Percentiles rank a stretch among this genome's conserved stretches.
These are phyloP conservation scores for Aureobasidium sp. DNA, from an alignment of 2,329 filamentous ascomycete genomes.

Conservation along the genomic window DNA sequence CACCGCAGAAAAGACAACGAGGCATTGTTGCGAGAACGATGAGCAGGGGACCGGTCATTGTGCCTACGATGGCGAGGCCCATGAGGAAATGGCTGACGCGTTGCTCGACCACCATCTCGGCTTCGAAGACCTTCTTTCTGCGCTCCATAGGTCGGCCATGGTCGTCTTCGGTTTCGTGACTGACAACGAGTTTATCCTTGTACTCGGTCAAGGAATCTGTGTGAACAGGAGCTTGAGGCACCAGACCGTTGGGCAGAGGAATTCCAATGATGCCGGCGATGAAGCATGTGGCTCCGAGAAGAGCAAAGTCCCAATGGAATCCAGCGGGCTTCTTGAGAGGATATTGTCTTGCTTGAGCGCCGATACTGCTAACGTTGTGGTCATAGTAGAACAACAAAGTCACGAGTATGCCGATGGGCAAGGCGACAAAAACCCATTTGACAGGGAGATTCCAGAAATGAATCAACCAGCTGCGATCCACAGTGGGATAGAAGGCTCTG, in stretches of 20 bases:
- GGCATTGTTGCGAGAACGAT: constrained; percentile 49
- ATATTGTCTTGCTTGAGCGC: constrained; percentile 50
- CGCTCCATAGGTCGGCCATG: constrained; percentile 36
- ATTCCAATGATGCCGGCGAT: constrained; percentile 50
- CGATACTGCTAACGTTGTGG: constrained; percentile 50
- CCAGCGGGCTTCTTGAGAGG: constrained; percentile 52
- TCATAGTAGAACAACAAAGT: constrained; percentile 53
- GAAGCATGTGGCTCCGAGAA: constrained; percentile 50
- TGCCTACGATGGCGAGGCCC: constrained; percentile 48
- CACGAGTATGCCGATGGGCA: constrained; percentile 48
- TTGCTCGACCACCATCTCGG: constrained; percentile 49
- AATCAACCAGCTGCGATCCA: constrained; percentile 43
- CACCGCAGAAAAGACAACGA: constrained; percentile 47
- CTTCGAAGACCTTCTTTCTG: constrained; percentile 37
- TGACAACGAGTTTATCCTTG: constrained; percentile 35
- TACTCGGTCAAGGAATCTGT: constrained; percentile 45
- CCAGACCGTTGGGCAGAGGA: constrained; percentile 52
- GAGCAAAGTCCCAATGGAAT: constrained; percentile 57
- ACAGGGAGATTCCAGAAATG: constrained; percentile 47
- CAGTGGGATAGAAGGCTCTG: constrained; percentile 43
- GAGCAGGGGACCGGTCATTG: constrained; percentile 51
- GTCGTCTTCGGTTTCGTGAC: constrained; percentile 39
- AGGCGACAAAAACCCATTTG: constrained; percentile 47
- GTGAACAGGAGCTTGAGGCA: constrained; percentile 55
- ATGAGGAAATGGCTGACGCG: constrained; percentile 51